Base-by-base conservation (phyloP, 495 filamentous ascomycete species). In the Rostrohypoxylon terebratum region DNA sequence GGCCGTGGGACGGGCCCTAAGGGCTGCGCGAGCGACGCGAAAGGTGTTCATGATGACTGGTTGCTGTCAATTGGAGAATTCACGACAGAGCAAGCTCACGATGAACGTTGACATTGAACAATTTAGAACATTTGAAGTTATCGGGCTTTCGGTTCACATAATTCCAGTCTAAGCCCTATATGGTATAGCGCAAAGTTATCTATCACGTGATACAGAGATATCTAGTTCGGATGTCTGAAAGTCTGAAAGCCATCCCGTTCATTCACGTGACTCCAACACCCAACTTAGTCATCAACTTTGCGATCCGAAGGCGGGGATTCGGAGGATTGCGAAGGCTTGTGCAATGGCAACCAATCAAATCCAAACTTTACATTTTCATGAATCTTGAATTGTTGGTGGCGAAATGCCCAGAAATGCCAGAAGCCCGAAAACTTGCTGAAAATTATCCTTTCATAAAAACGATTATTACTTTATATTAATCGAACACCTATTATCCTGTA, bases 11-110 rank as follows among this genome's bases (percentile, higher is more conserved):
- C 91, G 90, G 73, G 87, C 90, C 81, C 93, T 86, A 79, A 96
- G 87, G 81, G 93, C 94, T 80, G 90, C 87, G 82, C 95, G 91
- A 84, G 92, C 91, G 81, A 97, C 87, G 79, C 94, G 93, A 83
- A 97, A 84, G 79, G 92, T 90, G 88, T 92, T 97, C 96, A 98
- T 98, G 81, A 78, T 87, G 85, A 79, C 74, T 78, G 81, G 81
- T 53, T 77, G 81, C 75, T 79, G 80, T 81, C 85, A 85, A 87
- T 87, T 86, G 81, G 67, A 69, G 64, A 38, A 66, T 78, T 63
- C 47, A 69, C 73, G 63, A 78, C 75, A 69, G 72, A 69, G 66
- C 76, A 67, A 76, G 70, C 71, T 78, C 71, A 75, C 74, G 71
- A 76, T 73, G 47, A 64, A 67, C 74, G 58, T 28, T 73, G 72